Percentiles rank a stretch among this genome's conserved stretches.
Evolutionary conservation across 2,329 filamentous ascomycete genomes (phyloP).

Genomic region (Paracoccidioides lutzii): DNA sequence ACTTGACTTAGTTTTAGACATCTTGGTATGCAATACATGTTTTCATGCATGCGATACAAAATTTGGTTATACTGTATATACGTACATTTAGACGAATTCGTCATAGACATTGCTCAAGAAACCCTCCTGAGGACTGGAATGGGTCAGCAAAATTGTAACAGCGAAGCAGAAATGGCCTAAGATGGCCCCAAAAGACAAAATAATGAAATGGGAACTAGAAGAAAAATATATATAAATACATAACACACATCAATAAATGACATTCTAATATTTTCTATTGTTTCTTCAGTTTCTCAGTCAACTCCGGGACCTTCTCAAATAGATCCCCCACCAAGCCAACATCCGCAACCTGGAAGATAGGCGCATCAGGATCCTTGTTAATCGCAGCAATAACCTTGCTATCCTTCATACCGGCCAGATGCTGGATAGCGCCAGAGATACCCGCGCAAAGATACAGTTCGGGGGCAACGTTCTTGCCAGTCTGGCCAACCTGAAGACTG

Average conservation of each 20-base stretch:
- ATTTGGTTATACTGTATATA: neutral
- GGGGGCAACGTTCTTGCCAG: constrained; percentile 94
- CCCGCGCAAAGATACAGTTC: constrained; percentile 91
- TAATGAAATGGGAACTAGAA: too few species aligned
- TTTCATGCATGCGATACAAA: neutral
- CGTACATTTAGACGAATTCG: neutral
- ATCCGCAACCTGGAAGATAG: constrained; percentile 96
- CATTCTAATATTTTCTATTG: neutral
- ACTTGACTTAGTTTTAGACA: too few species aligned
- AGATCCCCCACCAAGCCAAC: constrained; percentile 90
- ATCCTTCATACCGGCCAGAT: constrained; percentile 98
- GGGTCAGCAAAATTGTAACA: neutral
- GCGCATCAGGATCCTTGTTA: constrained; percentile 94
- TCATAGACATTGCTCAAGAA: neutral
- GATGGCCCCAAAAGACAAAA: neutral
- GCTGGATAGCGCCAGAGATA: constrained; percentile 94
- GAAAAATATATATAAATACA: neutral
- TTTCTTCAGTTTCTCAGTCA: constrained; percentile 84
- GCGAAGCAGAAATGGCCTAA: neutral
- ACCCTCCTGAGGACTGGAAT: neutral
- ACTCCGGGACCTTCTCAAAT: constrained; percentile 88
- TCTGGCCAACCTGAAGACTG: constrained; percentile 95
- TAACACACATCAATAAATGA: neutral
- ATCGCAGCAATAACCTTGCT: constrained; percentile 98
- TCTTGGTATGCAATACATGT: neutral